Conservation (phyloP, 2,329 filamentous ascomycete species). For the Penicillium sp. region DNA sequence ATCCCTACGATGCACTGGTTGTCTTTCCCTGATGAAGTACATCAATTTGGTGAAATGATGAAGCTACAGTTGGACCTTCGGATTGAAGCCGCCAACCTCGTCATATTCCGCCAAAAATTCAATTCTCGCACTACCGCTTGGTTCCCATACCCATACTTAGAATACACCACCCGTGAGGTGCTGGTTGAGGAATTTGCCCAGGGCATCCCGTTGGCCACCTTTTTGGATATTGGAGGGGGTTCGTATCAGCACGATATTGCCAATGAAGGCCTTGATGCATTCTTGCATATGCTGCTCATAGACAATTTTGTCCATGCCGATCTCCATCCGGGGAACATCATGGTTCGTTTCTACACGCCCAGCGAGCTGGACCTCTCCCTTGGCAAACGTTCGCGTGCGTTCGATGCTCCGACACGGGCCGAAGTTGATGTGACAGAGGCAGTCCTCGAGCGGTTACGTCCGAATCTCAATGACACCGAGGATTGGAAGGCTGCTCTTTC, state of each 20-base stretch:
- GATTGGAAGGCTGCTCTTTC: conserved; percentile 73
- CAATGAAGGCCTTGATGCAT: conserved; percentile 90
- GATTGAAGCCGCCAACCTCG: conserved; percentile 87
- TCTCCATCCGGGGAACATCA: conserved; percentile 95
- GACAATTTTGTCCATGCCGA: conserved; percentile 99
- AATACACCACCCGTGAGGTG: conserved; percentile 89
- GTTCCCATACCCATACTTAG: conserved; percentile 91
- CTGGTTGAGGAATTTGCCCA: conserved; percentile 94
- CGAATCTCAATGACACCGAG: conserved; percentile 63
- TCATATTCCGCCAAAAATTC: conserved; percentile 86
- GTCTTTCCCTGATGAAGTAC: conserved; percentile 89
- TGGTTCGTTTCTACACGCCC: conserved; percentile 96
- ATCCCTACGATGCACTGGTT: conserved; percentile 97
- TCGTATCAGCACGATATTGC: conserved; percentile 93
- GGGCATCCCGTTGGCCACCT: conserved; percentile 85
- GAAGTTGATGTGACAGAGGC: conserved; percentile 79
- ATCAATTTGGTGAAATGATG: conserved; percentile 98
- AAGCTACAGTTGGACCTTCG: conserved; percentile 90
- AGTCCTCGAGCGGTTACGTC: conserved; percentile 75
- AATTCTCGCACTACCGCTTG: conserved; percentile 85
- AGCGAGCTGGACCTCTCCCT: conserved; percentile 66
- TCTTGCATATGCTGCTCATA: conserved; percentile 91
- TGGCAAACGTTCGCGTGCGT: conserved; percentile 40
- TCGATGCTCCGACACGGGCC: conserved; percentile 45
- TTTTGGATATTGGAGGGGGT: conserved; percentile 86